These are phyloP conservation scores for Daldinia eschscholtzii DNA, from an alignment of 2,329 filamentous ascomycete genomes.

Conservation along the genomic window DNA sequence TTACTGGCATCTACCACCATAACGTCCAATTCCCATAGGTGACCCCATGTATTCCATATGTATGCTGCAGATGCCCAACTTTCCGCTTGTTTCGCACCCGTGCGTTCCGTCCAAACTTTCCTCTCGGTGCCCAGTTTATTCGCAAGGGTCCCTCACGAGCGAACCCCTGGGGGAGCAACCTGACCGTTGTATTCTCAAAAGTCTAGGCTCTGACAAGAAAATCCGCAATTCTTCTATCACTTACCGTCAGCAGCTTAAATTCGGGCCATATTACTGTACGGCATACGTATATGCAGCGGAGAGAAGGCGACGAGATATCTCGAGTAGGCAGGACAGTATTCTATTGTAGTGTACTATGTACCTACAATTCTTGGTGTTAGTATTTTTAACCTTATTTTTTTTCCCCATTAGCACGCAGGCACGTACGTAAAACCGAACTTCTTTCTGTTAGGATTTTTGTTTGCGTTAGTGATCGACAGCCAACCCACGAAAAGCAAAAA, in stretches of 20 bases:
- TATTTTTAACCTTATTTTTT: background rate
- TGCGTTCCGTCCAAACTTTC: conserved; percentile 29
- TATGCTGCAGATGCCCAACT: conserved; percentile 24
- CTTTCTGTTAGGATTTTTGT: conserved; percentile 12
- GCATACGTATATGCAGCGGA: background rate
- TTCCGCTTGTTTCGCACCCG: conserved; percentile 16
- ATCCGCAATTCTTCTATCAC: conserved; percentile 7
- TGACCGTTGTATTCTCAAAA: conserved; percentile 13
- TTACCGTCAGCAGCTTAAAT: background rate
- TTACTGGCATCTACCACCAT: background rate
- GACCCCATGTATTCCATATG: conserved; percentile 1
- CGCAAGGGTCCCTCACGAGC: conserved; percentile 25
- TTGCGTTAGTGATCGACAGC: conserved; percentile 11
- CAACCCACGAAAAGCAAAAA: conserved; percentile 5
- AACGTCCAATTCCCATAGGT: conserved; percentile 12
- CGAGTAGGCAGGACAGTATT: background rate
- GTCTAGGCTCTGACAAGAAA: conserved; percentile 27
- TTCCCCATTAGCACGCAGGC: background rate
- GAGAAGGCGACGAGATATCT: conserved; percentile 4
- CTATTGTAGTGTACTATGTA: background rate
- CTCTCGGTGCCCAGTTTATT: conserved; percentile 21
- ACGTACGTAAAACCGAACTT: conserved; percentile 4
- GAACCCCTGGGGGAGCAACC: conserved; percentile 28
- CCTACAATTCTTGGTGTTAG: background rate
- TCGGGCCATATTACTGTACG: conserved; percentile 22